Base-by-base conservation (phyloP, 805 yeast species). In the Grigorovia yakushimaensis region DNA sequence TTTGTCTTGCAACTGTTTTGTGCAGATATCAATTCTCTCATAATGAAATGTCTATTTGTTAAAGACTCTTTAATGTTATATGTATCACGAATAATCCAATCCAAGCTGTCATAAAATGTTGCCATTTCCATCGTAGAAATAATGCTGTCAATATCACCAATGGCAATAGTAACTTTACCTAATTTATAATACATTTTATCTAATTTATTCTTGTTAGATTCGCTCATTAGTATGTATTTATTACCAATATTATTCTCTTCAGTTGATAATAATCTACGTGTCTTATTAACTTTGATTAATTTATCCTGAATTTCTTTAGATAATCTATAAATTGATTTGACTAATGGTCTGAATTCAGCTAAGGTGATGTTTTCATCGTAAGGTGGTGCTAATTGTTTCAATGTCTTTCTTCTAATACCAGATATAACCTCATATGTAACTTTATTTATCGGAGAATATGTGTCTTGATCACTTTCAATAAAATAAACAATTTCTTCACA, bases 371-470 rank as follows among this genome's bases (percentile, higher is more conserved):
- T 82, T 39, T 87, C 91, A 65, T 91, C 98, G 57, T 82, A 87
- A 0, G 98, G 98, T 1, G 95, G 86, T 39, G 85, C 82, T 41
- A 89, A 74, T 62, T 93, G 98, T 64, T 93, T 93, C 58, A 93
- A 73, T 1, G 98, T 88, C 64, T 85, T 86, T 45, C 98, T 77
- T 52, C 82, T 80, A 22, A 93, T 64, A 0, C 98, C 98, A 15
- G 94, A 80, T 1, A 96, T 95, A 43, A 81, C 81, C 30, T 81
- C 74, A 22, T 27, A 30, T 35, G 37, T 17, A 10, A 41, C 24
- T 55, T 78, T 75, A 52, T 79, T 82, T 11, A 70, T 63, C 3
- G 76, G 76, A 5, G 68, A 58, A 50, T 73, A 73, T 1, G 70
- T 59, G 10, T 78, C 78, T 55, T 79, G 82, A 59, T 85, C 93